phyloP scores from a whole-genome alignment of 768 basidiomycete species.

The Agaricus blazei region DNA sequence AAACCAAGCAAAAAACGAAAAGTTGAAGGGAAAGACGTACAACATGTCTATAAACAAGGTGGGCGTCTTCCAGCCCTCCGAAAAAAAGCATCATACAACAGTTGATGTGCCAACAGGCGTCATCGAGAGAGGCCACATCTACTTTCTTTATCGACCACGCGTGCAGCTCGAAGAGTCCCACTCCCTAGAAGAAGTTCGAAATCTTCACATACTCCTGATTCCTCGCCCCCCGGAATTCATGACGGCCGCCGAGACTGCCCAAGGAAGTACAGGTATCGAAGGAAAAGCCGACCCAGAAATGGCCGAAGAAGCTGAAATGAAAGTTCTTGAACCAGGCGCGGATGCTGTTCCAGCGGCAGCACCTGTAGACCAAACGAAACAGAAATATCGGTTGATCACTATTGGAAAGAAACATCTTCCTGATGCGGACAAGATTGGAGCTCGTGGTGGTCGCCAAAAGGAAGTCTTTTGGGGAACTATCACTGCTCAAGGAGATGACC shows the following conservation, averaged over 20 bases:
- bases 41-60: slow-evolving; percentile 16
- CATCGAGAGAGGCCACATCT: slow-evolving; percentile 56
- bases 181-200: slow-evolving; percentile 53
- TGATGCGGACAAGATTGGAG: slow-evolving; percentile 29
- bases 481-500: slow-evolving; percentile 44
- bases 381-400: slow-evolving; percentile 45
- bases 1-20: slow-evolving; percentile 11
- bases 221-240: slow-evolving; percentile 47
- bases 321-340: slow-evolving; percentile 35
- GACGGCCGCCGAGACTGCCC: slow-evolving; percentile 7
- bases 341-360: slow-evolving; percentile 45
- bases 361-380: slow-evolving; percentile 25
- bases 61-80: background rate
- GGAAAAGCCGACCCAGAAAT: slow-evolving; percentile 17
- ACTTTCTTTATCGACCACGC: slow-evolving; percentile 61
- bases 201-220: slow-evolving; percentile 56
- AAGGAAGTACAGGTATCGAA: slow-evolving; percentile 1
- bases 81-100: background rate
- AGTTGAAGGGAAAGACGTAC: slow-evolving; percentile 8
- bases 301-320: slow-evolving; percentile 32
- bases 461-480: slow-evolving; percentile 51
- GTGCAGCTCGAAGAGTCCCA: slow-evolving; percentile 47
- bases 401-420: slow-evolving; percentile 59
- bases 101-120: slow-evolving; percentile 31
- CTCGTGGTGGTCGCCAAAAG: slow-evolving; percentile 27